Evolutionary conservation across 116 monocot genomes (phyloP), one percentile per base, ranked within the genome.

Genomic region (Dioscorea cayenensis): DNA sequence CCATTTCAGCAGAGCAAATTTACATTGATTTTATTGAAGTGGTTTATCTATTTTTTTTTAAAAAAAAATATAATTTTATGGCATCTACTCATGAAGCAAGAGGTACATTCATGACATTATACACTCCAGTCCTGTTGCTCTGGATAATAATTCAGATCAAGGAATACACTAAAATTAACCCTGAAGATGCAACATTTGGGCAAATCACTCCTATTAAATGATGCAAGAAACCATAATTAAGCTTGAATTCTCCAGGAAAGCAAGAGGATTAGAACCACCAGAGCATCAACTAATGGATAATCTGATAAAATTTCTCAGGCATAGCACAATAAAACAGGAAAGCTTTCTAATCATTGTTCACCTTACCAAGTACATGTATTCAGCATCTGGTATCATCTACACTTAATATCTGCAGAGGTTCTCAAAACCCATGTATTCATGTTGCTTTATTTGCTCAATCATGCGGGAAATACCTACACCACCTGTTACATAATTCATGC

Each of bases 401-500:
- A 43, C 11, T 68, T 68, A 2, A 20, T 69, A 69, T 25, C 25
- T 49, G 77, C 91, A 91, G 20, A 91, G 80, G 73, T 79, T 80
- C 50, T 87, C 91, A 43, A 91, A 87, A 0, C 91, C 91, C 91
- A 91, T 91, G 71, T 87, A 87, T 62, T 87, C 87, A 9, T 85
- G 74, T 7, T 76, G 63, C 21, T 76, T 28, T 4, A 91, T 74
- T 55, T 85, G 80, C 48, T 16, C 14, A 18, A 91, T 62, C 38
- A 87, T 91, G 66, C 80, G 84, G 25, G 71, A 76, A 60, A 89
- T 76, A 5, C 89, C 89, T 59, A 89, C 85, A 38, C 89, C 89
- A 52, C 89, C 89, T 89, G 73, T 59, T n/a, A 13, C 37, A 64
- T 9, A 49, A 62, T 5, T 49, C 16, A 67, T 29, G 22, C 27